phyloP scores from a whole-genome alignment of 2,329 filamentous ascomycete genomes.

The Trichoderma koningiopsis region DNA sequence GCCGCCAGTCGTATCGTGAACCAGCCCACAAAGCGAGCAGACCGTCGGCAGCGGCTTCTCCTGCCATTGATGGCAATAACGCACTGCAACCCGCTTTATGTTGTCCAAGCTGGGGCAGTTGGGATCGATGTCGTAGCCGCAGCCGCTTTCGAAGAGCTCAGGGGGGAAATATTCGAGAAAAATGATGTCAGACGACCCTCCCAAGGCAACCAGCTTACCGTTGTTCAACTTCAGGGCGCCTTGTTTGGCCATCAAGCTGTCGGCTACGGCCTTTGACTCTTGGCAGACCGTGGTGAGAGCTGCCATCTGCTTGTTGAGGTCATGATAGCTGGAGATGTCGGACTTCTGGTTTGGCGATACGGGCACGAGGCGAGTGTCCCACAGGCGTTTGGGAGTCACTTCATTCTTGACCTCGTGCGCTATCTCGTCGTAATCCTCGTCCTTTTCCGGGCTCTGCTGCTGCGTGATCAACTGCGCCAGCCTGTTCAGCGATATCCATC shows the following conservation, averaged over 20 bases:
- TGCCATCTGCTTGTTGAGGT: constrained; percentile 34
- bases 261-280: constrained; percentile 33
- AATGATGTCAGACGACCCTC: constrained; percentile 36
- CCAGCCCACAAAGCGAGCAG: constrained; percentile 41
- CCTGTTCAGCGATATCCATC: constrained; percentile 30
- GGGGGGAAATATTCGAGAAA: constrained; percentile 41
- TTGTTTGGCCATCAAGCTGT: constrained; percentile 30
- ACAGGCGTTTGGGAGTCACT: constrained; percentile 26
- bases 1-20: constrained; percentile 34
- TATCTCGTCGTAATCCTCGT: constrained; percentile 30
- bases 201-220: constrained; percentile 37
- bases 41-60: constrained; percentile 32
- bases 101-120: constrained; percentile 36
- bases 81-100: constrained; percentile 46
- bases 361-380: constrained; percentile 32
- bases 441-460: constrained; percentile 25
- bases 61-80: constrained; percentile 48
- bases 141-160: constrained; percentile 34
- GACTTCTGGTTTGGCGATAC: constrained; percentile 35
- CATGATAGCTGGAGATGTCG: constrained; percentile 40
- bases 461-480: constrained; percentile 1
- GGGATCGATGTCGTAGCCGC: constrained; percentile 34
- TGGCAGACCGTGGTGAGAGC: constrained; percentile 34
- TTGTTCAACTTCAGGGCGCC: constrained; percentile 33
- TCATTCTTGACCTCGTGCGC: constrained; percentile 33